These are phyloP conservation scores for Didymella lethalis DNA, from an alignment of 2,329 filamentous ascomycete genomes.

Conservation along the genomic window DNA sequence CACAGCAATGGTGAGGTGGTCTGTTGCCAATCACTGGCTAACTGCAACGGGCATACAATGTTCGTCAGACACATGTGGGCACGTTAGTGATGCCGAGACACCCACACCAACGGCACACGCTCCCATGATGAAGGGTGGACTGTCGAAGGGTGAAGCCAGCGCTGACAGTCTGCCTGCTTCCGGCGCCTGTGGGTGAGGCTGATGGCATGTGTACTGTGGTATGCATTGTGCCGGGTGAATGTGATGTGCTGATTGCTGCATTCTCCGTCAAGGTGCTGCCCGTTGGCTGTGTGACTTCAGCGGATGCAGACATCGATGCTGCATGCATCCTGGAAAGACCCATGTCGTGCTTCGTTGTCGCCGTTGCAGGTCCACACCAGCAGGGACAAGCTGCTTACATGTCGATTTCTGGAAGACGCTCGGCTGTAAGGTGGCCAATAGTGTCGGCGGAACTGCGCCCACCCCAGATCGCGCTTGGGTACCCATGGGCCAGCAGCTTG, in stretches of 20 bases:
- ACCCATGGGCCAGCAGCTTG: conserved; percentile 43
- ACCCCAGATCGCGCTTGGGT: conserved; percentile 46
- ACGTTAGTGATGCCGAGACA: conserved; percentile 29
- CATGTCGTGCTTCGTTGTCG: conserved; percentile 32
- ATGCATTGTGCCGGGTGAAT: conserved; percentile 29
- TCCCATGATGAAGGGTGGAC: conserved; percentile 34
- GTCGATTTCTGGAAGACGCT: conserved; percentile 49
- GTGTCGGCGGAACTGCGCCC: conserved; percentile 25
- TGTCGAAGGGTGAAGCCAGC: conserved; percentile 22
- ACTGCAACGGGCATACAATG: conserved; percentile 26
- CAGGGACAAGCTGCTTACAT: conserved; percentile 32
- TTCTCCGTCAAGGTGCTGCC: conserved; percentile 42
- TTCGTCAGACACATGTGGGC: conserved; percentile 24
- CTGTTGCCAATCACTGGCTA: conserved; percentile 40
- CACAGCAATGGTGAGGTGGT: conserved; percentile 30
- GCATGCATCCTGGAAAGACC: conserved; percentile 32
- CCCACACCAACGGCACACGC: conserved; percentile 36
- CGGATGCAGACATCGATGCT: conserved; percentile 37
- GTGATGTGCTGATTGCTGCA: conserved; percentile 42
- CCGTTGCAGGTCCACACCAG: conserved; percentile 30
- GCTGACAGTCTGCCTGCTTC: conserved; percentile 30
- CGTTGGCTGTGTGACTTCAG: conserved; percentile 43
- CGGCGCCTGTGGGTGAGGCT: conserved; percentile 34
- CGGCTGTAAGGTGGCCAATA: conserved; percentile 36
- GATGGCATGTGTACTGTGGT: conserved; percentile 20